Evolutionary conservation across 495 filamentous ascomycete species (phyloP), one percentile per base, ranked within the genome.

Genomic region (Tuber umbilicatum): DNA sequence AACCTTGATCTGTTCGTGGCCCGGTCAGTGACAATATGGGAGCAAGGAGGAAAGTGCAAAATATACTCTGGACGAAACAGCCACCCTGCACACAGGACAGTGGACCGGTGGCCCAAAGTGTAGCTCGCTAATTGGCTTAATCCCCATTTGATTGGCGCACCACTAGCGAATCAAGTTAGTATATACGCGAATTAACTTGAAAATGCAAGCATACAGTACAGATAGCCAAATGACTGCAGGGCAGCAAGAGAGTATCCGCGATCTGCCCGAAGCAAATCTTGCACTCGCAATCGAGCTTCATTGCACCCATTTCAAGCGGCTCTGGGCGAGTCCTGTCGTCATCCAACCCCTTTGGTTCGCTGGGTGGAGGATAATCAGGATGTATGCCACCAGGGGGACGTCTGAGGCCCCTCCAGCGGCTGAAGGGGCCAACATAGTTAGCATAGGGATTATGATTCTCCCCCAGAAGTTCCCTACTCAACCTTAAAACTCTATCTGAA

Each of bases 171-270:
- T 17, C 40, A n/a, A 60, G 70, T 69, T 50, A 60, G 23, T 7
- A 74, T 38, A 45, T 41, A 35, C 45, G 14, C 38, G 38, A n/a
- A 31, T 37, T 40, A 37, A 19, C 35, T 17, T 6, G 21, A 2
- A 47, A n/a, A 47, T 21, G 40, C 71, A 19, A 37, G 37, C 76
- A 67, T 79, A 79, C 78, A 42, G 71, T 73, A 76, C 88, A 89
- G 82, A 89, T 84, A 23, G 87, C 85, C 68, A 88, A 81, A 81
- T 89, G 88, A 10, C 87, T 88, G 70, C 88, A 89, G 3, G 88
- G 88, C 21, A 89, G 78, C 17, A 88, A 74, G 21, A 86, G 85
- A 0, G 86, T 87, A 80, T 88, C 86, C 14, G 88, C 86, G 3
- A 87, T 42, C 78, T 90, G 88, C 0, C 79, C 82, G 73, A 86